phyloP scores from a whole-genome alignment of 106 monocot species.

The Apostasia shenzhenica region DNA sequence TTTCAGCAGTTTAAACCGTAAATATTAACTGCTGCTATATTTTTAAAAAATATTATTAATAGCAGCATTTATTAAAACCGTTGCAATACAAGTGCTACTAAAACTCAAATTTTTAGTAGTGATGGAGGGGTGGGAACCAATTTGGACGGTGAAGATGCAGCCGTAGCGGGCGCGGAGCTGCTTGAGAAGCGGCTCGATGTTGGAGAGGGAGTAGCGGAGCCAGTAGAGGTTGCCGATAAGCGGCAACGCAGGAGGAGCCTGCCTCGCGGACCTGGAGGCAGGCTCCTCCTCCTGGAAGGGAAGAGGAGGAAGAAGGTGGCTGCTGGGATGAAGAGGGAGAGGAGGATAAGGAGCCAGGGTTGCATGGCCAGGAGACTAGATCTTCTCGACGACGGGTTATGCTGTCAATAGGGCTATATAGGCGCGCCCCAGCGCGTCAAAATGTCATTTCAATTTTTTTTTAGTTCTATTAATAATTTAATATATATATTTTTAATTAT shows the following conservation, averaged over 20 bases:
- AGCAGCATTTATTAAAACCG: too few relatives aligned
- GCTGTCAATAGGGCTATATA: too few relatives aligned
- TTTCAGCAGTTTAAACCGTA: too few relatives aligned
- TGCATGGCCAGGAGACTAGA: too few relatives aligned
- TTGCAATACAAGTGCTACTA: too few relatives aligned
- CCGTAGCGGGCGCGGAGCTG: constrained; percentile 8
- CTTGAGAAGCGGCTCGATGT: constrained; percentile 5
- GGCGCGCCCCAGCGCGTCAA: too few relatives aligned
- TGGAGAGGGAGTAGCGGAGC: background rate
- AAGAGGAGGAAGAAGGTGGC: background rate
- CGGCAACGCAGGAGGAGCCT: constrained; percentile 8
- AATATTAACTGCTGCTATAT: too few relatives aligned
- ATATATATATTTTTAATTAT: too few relatives aligned
- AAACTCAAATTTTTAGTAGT: background rate
- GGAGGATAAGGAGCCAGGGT: background rate
- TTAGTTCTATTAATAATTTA: too few relatives aligned
- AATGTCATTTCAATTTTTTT: too few relatives aligned
- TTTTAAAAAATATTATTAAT: too few relatives aligned
- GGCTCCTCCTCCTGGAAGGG: background rate
- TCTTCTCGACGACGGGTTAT: too few relatives aligned
- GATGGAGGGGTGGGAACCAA: constrained; percentile 7
- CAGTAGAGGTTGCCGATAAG: constrained; percentile 13
- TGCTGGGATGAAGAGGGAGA: background rate
- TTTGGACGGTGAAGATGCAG: constrained; percentile 25
- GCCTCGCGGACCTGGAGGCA: constrained; percentile 33